Conservation (phyloP, 1,284 basidiomycete genomes). For the Meripilus lineatus region DNA sequence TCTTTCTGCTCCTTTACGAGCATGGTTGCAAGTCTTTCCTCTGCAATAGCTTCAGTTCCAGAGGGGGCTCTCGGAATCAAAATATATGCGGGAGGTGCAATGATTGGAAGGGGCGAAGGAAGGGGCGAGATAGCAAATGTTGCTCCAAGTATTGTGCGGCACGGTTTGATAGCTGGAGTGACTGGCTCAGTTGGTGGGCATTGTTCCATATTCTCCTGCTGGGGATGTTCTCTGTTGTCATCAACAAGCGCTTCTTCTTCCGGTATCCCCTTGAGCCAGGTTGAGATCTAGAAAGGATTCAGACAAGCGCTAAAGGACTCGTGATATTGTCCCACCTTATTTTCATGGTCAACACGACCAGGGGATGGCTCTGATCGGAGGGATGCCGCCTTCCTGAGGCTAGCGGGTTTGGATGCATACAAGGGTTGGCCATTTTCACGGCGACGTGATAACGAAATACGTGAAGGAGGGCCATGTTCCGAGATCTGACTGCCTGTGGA, state of each 20-base stretch:
- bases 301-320: background rate
- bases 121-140: background rate
- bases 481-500: too few species aligned
- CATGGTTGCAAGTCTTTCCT: conserved; percentile 35
- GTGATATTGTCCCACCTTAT: background rate
- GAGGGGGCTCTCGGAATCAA: conserved; percentile 30
- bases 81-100: conserved; percentile 43
- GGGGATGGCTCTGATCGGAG: conserved; percentile 6
- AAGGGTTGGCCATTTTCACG: too few species aligned
- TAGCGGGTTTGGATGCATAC: conserved; percentile 11
- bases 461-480: too few species aligned
- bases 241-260: background rate
- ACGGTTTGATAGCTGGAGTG: conserved; percentile 9
- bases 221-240: too few species aligned
- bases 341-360: background rate
- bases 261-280: background rate
- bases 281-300: background rate
- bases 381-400: conserved; percentile 15
- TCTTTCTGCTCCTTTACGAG: conserved; percentile 36
- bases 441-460: too few species aligned
- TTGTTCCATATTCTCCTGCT: background rate
- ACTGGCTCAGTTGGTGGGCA: conserved; percentile 18
- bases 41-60: conserved; percentile 37
- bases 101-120: conserved; percentile 36
- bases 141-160: background rate